phyloP scores from a whole-genome alignment of 2,329 filamentous ascomycete genomes.

The Neoascochyta sp. region DNA sequence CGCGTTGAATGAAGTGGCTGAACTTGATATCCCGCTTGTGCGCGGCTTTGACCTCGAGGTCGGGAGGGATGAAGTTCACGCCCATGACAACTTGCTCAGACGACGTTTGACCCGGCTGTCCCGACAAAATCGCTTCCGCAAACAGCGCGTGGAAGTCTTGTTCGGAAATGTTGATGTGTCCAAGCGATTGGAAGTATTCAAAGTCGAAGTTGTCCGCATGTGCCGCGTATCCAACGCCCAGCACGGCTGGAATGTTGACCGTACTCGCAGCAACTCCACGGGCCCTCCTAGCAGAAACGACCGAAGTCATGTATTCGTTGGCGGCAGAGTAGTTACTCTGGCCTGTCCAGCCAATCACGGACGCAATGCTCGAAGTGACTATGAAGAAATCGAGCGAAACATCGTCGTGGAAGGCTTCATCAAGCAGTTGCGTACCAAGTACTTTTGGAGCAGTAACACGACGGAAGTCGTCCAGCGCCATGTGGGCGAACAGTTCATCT shows the following conservation, averaged over 20 bases:
- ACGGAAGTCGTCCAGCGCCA: constrained; percentile 1
- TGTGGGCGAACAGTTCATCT: constrained; percentile 8
- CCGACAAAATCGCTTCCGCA: background rate
- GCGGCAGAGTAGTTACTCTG: constrained; percentile 13
- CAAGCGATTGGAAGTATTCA: background rate
- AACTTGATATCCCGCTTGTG: no score
- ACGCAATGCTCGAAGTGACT: constrained; percentile 9
- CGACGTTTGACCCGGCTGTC: no score
- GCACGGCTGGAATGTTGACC: constrained; percentile 40
- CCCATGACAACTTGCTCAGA: no score
- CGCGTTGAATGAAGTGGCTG: no score
- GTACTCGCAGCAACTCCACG: constrained; percentile 39
- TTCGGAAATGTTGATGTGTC: constrained; percentile 6
- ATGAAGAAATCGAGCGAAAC: constrained; percentile 15
- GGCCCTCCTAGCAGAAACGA: constrained; percentile 37
- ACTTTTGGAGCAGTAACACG: constrained; percentile 13
- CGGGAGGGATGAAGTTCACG: no score
- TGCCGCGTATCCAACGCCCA: constrained; percentile 43
- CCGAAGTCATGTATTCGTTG: constrained; percentile 38
- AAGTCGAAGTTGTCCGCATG: background rate
- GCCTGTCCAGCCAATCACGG: constrained; percentile 8
- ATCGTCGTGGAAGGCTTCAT: constrained; percentile 7
- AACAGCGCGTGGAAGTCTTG: constrained; percentile 13
- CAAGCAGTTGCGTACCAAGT: constrained; percentile 9
- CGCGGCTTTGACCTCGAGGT: no score